Evolutionary conservation across 495 filamentous ascomycete genomes (phyloP), one percentile per base, ranked within the genome.

Genomic region (Xylaria sp.): DNA sequence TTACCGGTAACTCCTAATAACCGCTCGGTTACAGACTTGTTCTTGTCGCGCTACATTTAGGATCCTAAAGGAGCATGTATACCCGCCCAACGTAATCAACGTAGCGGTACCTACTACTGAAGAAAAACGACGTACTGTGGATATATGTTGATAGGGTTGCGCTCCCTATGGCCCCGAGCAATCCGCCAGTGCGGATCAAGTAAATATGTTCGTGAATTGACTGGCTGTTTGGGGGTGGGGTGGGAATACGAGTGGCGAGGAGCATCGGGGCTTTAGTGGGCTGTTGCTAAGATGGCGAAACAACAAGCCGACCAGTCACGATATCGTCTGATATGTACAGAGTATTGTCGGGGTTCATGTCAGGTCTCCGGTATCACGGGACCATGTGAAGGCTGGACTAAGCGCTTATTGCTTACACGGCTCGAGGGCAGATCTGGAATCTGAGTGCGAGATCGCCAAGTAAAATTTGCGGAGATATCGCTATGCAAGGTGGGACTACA

Each of bases 401-500:
- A 55, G 64, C 64, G 64, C 48, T 53, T 55, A 48, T 41, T 53
- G 48, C 31, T 66, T 26, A 37, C 29, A 37, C 57, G 11, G 5
- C 31, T 37, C 29, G n/a, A 62, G 37, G 37, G n/a, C 37, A 44
- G 59, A 62, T 62, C 29, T 66, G 9, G 24, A 46, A 46, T 41
- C 24, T 46, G 24, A 48, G 35, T 5, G 21, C 19, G 66, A 55
- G 66, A 68, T 68, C 53, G 66, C 66, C 66, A 68, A 68, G 66
- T 26, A 29, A 44, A 46, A 59, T 44, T 44, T 68, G 53, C 66
- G 52, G 66, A 68, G 66, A 68, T 68, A 68, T 68, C 52, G 62
- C 24, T 48, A 5, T 43, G n/a, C 35, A 43, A 43, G 21, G 59
- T 62, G 59, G 11, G 59, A 62, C n/a, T 21, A 33, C 19, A 33